These are phyloP conservation scores for Graphilbum ipis-grandicollis DNA, from an alignment of 2,329 filamentous ascomycete genomes.

Conservation along the genomic window DNA sequence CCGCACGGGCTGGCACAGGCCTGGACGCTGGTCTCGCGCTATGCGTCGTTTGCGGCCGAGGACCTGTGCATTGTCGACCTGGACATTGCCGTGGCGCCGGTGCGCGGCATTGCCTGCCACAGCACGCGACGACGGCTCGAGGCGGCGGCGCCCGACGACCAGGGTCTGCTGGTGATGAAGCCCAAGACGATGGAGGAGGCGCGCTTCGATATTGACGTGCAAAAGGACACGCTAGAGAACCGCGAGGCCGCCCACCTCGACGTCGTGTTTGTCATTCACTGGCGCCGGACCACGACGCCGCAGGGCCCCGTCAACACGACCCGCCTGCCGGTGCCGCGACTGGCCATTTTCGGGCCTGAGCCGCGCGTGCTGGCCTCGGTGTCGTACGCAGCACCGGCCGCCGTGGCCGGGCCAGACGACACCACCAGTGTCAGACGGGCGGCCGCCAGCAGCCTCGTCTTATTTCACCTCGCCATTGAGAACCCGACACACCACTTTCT, in stretches of 20 bases:
- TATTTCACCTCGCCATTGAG: conserved; percentile 52
- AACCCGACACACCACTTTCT: conserved; percentile 91
- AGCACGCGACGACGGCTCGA: conserved; percentile 16
- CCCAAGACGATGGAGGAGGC: conserved; percentile 56
- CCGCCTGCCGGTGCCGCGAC: conserved; percentile 58
- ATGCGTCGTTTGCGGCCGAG: conserved; percentile 62
- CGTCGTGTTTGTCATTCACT: conserved; percentile 56
- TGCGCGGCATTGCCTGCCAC: conserved; percentile 42
- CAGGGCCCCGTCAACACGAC: conserved; percentile 37
- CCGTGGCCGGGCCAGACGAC: background rate
- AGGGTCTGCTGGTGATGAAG: conserved; percentile 25
- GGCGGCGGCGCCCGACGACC: conserved; percentile 20
- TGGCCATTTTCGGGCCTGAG: conserved; percentile 66
- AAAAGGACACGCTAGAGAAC: conserved; percentile 69
- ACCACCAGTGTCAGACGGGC: background rate
- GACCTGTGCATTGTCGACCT: conserved; percentile 47
- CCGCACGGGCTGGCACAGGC: conserved; percentile 54
- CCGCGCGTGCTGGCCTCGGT: conserved; percentile 61
- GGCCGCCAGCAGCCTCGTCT: background rate
- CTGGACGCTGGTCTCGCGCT: conserved; percentile 61
- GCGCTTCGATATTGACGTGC: conserved; percentile 55
- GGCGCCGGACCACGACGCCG: conserved; percentile 38
- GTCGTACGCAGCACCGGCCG: conserved; percentile 20
- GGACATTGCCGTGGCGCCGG: conserved; percentile 28
- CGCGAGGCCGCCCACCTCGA: conserved; percentile 59